Base-by-base conservation (phyloP, 306 rosid genomes). In the Senna siamea region DNA sequence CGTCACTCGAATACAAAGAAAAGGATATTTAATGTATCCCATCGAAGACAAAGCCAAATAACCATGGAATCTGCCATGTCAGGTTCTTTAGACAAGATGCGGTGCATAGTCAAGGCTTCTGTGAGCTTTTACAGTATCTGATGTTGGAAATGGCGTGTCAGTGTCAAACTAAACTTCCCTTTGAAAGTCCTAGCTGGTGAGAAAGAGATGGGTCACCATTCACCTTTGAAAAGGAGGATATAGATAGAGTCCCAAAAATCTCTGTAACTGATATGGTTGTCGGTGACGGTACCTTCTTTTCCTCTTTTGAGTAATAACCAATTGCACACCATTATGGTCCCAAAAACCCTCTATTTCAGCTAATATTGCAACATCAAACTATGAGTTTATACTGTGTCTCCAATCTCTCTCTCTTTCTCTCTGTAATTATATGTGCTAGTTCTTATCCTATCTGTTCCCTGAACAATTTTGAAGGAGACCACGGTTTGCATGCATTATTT, bases 191-290 rank as follows among this genome's bases (percentile, higher is more conserved):
- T 40, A 51, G 35, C 35, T 41, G 57, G 57, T 18, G 9, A 15
- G 41, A 75, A 75, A 75, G 71, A 37, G 40, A 73, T 62, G 63
- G 63, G 68, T 61, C 37, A 26, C 32, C 53, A 34, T 62, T 47
- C 12, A 64, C 43, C 51, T 48, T 38, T 63, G 18, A 38, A 52
- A 48, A 51, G 34, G 38, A 4, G 35, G 23, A 60, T 60, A 60
- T 60, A 38, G 68, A 54, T 61, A 52, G n/a, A 54, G 73, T 65
- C 62, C 79, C 58, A 41, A 37, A 75, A 65, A 38, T 65, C 73
- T 30, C 20, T 30, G 53, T 20, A 22, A 54, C 37, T 44, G 59
- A 76, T 41, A 43, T 55, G 38, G 9, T 6, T 75, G 65, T n/a
- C 47, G 58, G 51, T 37, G 30, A 26, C 30, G 6, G 40, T 18